Conservation (phyloP, 805 yeast genomes). For the Metschnikowia baotianmanensis region DNA sequence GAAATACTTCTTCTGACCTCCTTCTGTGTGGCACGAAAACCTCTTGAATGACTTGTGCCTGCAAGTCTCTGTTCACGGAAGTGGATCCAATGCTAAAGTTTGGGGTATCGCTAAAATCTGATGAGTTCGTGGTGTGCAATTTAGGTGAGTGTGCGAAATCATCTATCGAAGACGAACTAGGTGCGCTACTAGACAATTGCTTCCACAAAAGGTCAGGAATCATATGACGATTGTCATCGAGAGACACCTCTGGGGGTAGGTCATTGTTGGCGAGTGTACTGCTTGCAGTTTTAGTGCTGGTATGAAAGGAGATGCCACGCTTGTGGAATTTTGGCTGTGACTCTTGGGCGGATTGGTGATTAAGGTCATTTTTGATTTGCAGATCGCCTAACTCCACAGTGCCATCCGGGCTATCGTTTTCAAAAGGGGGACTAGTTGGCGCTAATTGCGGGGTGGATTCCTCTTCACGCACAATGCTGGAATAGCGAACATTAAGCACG, state of each 20-base stretch:
- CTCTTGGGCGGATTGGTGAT: neutral
- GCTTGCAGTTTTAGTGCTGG: constrained; percentile 6
- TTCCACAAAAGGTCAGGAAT: constrained; percentile 79
- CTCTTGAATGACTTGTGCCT: constrained; percentile 38
- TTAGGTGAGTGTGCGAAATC: constrained; percentile 9
- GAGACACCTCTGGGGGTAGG: constrained; percentile 73
- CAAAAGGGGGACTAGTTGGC: constrained; percentile 7
- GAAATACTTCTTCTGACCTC: constrained; percentile 39
- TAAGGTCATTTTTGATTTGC: no score
- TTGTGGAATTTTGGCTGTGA: neutral
- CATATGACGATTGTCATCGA: constrained; percentile 89
- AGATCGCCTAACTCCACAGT: neutral
- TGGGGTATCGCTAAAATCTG: constrained; percentile 13
- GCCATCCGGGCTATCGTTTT: neutral
- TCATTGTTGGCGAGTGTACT: constrained; percentile 18
- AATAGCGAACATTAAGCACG: constrained; percentile 85
- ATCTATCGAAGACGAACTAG: constrained; percentile 16
- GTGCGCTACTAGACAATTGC: constrained; percentile 46
- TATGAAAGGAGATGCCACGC: constrained; percentile 6
- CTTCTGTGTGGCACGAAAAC: constrained; percentile 39
- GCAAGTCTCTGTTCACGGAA: constrained; percentile 36
- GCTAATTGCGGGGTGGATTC: constrained; percentile 13
- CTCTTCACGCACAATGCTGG: constrained; percentile 42
- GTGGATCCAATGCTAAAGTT: constrained; percentile 31
- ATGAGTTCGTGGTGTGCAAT: constrained; percentile 2